Percentiles rank a stretch among this genome's conserved stretches.
phyloP scores from a whole-genome alignment of 495 filamentous ascomycete genomes.

The Penicillium riverlandense region DNA sequence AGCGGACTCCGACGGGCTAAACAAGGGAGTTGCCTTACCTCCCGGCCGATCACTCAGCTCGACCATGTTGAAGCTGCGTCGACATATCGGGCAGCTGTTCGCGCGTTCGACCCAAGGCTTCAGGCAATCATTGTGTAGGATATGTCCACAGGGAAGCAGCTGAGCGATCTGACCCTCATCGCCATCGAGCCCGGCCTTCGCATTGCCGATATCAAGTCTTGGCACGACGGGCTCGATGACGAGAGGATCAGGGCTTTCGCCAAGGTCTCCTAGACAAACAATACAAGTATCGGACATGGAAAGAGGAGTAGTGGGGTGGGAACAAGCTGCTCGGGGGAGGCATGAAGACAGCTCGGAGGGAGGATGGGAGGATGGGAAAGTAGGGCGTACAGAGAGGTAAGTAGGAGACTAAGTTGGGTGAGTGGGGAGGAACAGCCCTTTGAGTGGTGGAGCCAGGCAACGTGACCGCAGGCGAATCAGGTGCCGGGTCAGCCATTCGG shows the following conservation, averaged over 20 bases:
- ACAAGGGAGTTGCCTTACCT: conserved; percentile 50
- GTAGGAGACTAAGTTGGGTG: no score
- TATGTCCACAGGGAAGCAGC: conserved; percentile 73
- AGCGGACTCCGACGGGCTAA: not conserved
- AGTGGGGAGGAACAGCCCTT: conserved; percentile 15
- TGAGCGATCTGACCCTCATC: conserved; percentile 53
- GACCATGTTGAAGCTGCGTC: conserved; percentile 82
- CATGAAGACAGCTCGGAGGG: conserved; percentile 38
- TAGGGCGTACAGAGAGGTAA: conserved; percentile 25
- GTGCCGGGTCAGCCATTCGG: not conserved
- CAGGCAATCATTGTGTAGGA: conserved; percentile 84
- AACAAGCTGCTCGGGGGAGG: conserved; percentile 28
- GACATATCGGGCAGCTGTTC: conserved; percentile 96
- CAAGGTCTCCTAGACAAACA: conserved; percentile 90
- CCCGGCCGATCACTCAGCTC: conserved; percentile 69
- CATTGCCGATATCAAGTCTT: conserved; percentile 37
- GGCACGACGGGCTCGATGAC: conserved; percentile 29
- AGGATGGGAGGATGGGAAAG: conserved; percentile 16
- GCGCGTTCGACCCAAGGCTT: conserved; percentile 91
- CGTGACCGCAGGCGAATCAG: conserved; percentile 35
- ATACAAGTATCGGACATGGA: conserved; percentile 91
- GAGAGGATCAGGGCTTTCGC: conserved; percentile 47
- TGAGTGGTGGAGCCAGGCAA: conserved; percentile 42
- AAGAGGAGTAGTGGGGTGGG: conserved; percentile 26
- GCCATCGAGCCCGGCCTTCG: conserved; percentile 23